A percentile compares a stretch with the other conserved stretches of the same genome.
These are phyloP conservation scores for Chlamydomonas sphaeroides DNA, from an alignment of 139 green algal species.

Conservation along the genomic window DNA sequence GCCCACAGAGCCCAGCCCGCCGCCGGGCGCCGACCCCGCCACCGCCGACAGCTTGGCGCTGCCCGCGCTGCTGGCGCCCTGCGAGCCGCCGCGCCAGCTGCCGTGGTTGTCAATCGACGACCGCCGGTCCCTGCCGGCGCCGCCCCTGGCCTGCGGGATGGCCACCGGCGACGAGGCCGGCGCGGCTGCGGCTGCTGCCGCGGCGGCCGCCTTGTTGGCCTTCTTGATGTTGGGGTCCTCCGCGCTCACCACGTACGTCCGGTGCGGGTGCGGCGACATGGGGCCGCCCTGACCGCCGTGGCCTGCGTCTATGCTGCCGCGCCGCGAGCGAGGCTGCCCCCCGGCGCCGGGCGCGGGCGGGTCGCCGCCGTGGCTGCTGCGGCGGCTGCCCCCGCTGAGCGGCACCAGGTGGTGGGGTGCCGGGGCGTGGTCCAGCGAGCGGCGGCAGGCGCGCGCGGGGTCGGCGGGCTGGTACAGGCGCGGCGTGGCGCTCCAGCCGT, in stretches of 20 bases:
- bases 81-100: slow-evolving; percentile 1
- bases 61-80: no score
- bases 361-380: neutral
- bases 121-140: neutral
- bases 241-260: neutral
- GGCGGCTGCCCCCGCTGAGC: neutral
- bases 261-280: slow-evolving; percentile 10
- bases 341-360: no score
- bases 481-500: slow-evolving; percentile 54
- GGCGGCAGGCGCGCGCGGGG: neutral
- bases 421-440: slow-evolving; percentile 14
- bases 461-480: slow-evolving; percentile 41
- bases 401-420: neutral
- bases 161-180: neutral
- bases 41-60: no score
- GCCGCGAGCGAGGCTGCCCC: neutral
- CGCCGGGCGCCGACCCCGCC: no score
- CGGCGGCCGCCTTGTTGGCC: neutral
- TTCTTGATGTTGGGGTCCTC: slow-evolving; percentile 7
- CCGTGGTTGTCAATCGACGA: slow-evolving; percentile 1
- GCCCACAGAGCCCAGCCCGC: no score
- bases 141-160: no score
- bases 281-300: no score
- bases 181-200: neutral
- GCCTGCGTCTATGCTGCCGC: neutral